Evolutionary conservation across 208 protist genomes (phyloP).

Genomic region (Crithidia fasciculata): DNA sequence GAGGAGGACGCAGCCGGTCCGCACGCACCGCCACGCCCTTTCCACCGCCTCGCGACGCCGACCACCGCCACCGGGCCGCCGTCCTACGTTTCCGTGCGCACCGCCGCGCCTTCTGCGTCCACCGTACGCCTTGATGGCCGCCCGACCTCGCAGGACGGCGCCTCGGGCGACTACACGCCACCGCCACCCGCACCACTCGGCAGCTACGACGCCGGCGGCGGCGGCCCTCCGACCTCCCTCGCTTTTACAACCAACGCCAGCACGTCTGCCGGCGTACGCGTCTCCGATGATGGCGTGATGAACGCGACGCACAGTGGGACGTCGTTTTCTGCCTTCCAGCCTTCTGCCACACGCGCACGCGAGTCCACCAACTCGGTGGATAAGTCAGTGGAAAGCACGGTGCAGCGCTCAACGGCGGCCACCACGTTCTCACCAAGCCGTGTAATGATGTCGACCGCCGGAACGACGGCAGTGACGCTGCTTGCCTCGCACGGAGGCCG

Average conservation of each 20-base stretch:
- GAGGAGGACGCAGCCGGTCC: too few relatives aligned
- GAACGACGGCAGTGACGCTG: too few relatives aligned
- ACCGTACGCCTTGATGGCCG: background rate
- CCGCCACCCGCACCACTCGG: background rate
- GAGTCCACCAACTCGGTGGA: background rate
- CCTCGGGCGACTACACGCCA: background rate
- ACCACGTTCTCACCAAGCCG: background rate
- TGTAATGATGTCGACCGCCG: background rate
- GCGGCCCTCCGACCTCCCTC: background rate
- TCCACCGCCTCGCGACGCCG: background rate
- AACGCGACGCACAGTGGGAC: background rate
- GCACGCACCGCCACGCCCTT: background rate
- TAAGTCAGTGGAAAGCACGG: conserved; percentile 3
- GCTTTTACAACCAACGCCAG: too few relatives aligned
- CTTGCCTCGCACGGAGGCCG: background rate
- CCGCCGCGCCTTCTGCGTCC: background rate
- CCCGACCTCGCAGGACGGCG: background rate
- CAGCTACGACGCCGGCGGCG: background rate
- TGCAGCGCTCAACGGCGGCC: background rate
- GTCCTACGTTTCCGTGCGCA: conserved; percentile 16
- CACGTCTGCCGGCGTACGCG: too few relatives aligned
- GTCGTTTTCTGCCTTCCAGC: background rate
- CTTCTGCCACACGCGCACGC: background rate
- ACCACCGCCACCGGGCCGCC: conserved; percentile 7
- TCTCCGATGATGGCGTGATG: background rate